A percentile compares a stretch with the other conserved stretches of the same genome.
Evolutionary conservation across 768 basidiomycete species (phyloP).

Genomic region (Udeniomyces megalosporus): DNA sequence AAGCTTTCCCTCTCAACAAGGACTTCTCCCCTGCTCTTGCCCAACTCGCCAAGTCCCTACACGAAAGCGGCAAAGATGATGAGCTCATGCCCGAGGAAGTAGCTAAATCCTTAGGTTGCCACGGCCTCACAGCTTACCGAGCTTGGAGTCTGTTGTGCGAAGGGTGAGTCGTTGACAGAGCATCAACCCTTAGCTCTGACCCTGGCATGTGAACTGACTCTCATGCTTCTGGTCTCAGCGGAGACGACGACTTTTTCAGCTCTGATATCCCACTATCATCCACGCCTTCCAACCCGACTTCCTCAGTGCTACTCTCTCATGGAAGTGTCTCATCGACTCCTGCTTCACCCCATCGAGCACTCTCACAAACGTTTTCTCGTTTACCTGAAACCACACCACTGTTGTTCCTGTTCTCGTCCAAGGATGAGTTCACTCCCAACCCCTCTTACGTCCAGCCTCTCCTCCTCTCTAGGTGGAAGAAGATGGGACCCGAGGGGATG

Average conservation of each 20-base stretch:
- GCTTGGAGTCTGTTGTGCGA: constrained; percentile 6
- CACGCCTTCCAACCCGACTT: not conserved
- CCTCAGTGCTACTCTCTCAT: not conserved
- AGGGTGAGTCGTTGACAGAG: not conserved
- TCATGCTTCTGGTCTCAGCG: not conserved
- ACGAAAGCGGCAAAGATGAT: not conserved
- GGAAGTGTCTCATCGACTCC: no score
- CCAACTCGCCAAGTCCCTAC: not conserved
- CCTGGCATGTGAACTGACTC: not conserved
- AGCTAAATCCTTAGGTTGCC: not conserved
- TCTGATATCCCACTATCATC: not conserved
- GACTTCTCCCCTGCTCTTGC: not conserved
- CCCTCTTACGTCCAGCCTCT: not conserved
- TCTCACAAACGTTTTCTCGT: not conserved
- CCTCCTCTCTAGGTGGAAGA: no score
- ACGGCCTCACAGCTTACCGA: constrained; percentile 1
- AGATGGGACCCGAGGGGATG: no score
- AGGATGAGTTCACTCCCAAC: constrained; percentile 8
- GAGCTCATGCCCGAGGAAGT: not conserved
- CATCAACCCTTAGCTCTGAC: not conserved
- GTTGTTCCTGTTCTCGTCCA: not conserved
- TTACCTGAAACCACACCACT: not conserved
- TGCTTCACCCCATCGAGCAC: not conserved
- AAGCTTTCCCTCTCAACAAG: not conserved
- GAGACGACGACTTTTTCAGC: constrained; percentile 14